Evolutionary conservation across 2,329 filamentous ascomycete genomes (phyloP).

Genomic region (Aspergillus chevalieri): DNA sequence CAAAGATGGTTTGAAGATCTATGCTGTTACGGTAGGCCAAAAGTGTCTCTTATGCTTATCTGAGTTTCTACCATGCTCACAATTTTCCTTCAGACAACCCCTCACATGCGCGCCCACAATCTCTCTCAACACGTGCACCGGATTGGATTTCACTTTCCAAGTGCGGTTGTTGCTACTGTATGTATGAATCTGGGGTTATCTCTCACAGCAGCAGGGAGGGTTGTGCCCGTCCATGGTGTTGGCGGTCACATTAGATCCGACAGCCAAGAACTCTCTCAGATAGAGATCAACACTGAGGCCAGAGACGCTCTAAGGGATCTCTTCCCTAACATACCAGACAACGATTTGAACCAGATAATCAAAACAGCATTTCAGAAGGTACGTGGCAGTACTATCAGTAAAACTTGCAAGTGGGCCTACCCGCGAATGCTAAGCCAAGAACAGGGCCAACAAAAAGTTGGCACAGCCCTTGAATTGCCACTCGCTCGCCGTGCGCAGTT

Average conservation of each 20-base stretch:
- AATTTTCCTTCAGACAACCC: constrained; percentile 40
- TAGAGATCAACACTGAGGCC: constrained; percentile 51
- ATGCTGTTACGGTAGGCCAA: constrained; percentile 54
- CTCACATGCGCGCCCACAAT: constrained; percentile 44
- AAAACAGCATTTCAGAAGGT: constrained; percentile 56
- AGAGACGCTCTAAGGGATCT: constrained; percentile 55
- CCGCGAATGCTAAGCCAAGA: constrained; percentile 15
- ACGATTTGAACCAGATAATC: constrained; percentile 53
- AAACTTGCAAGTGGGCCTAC: constrained; percentile 12
- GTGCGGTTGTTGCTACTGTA: constrained; percentile 52
- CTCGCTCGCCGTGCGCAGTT: constrained; percentile 55
- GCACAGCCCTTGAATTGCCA: constrained; percentile 49
- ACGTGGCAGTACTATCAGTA: constrained; percentile 7
- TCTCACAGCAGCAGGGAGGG: constrained; percentile 43
- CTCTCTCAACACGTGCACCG: constrained; percentile 57
- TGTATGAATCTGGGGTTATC: constrained; percentile 45
- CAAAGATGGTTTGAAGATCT: constrained; percentile 48
- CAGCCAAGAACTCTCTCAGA: constrained; percentile 32
- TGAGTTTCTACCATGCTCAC: constrained; percentile 4
- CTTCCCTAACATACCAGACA: constrained; percentile 57
- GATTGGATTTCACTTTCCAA: constrained; percentile 59
- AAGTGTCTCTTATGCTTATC: constrained; percentile 5
- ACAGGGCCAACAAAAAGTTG: constrained; percentile 52
- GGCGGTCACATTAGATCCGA: constrained; percentile 16
- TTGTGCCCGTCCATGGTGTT: constrained; percentile 32